Base-by-base conservation (phyloP, 768 basidiomycete genomes). In the Hysterangium stoloniferum region DNA sequence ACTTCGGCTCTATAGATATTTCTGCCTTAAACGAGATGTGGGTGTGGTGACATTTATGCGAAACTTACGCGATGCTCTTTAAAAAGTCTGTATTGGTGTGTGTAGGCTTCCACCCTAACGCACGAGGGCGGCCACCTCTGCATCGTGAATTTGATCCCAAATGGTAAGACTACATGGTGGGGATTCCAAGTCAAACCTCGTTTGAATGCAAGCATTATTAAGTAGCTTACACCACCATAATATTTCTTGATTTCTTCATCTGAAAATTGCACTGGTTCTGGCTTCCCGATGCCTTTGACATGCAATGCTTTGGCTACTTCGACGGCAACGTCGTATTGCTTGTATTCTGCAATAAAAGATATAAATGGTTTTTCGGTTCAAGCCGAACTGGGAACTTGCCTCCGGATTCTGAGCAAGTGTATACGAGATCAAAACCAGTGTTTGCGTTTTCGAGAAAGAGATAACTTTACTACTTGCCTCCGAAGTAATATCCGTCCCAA, bases 401-500 rank as follows among this genome's bases (percentile, higher is more conserved):
- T 24, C 12, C 20, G 3, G n/a, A 22, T 8, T 41, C n/a, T n/a
- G n/a, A 6, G 19, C 12, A 11, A 19, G 5, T 40, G 28, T 22
- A 17, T 25, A 19, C 31, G 5, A 51, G 38, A 37, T 51, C 49
- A 37, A 17, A 40, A 28, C 41, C 43, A 37, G 40, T 33, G 22
- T 17, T 2, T 13, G 33, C 8, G 29, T n/a, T 27, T 11, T 22
- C n/a, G 9, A 4, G n/a, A 27, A 19, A 15, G 8, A 15, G 8
- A 2, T 37, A 12, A 35, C 13, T 20, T 36, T 42, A 20, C 5
- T 19, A 29, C n/a, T 22, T 4, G 43, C 49, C 76, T 13, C 68
- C 77, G 54, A 78, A 78, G 57, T 79, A 80, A 34, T 69, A 72
- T 0, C 79, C 78, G 24, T 73, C 71, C 5, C 71, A 70, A 12